These are phyloP conservation scores for Gossypium arboreum DNA, from an alignment of 345 rosid genomes.

Conservation along the genomic window DNA sequence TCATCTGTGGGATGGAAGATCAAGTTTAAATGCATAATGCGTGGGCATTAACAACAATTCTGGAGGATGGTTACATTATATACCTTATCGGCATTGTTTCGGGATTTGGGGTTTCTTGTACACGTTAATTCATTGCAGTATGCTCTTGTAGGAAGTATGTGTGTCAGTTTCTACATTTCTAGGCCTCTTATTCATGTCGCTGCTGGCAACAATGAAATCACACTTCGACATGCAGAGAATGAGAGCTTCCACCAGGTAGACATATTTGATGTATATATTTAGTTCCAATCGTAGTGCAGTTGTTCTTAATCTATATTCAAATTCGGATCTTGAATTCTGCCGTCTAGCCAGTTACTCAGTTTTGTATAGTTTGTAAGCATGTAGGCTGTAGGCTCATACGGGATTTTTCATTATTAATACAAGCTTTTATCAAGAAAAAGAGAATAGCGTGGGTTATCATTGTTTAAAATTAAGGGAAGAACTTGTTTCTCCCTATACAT, in stretches of 20 bases:
- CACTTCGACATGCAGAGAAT: conserved; percentile 92
- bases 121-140: conserved; percentile 90
- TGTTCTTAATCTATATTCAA: too few species aligned
- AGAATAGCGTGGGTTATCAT: neutral
- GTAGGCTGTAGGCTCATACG: neutral
- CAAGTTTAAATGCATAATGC: conserved; percentile 42
- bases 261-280: too few species aligned
- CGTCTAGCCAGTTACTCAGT: neutral
- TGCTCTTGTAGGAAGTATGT: conserved; percentile 63
- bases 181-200: conserved; percentile 80
- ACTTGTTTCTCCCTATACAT: neutral
- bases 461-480: neutral
- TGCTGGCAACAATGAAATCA: conserved; percentile 84
- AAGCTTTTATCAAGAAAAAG: neutral
- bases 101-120: conserved; percentile 90
- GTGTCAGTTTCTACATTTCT: conserved; percentile 42
- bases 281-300: neutral
- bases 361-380: conserved; percentile 23
- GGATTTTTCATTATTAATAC: conserved; percentile 1
- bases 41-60: conserved; percentile 73
- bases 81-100: conserved; percentile 84
- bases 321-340: neutral
- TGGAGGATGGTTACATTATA: conserved; percentile 65
- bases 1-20: conserved; percentile 83
- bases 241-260: conserved; percentile 87